These are phyloP conservation scores for Backusella parvicylindrica DNA, from an alignment of 192 early-diverging fungal genomes.

Conservation along the genomic window DNA sequence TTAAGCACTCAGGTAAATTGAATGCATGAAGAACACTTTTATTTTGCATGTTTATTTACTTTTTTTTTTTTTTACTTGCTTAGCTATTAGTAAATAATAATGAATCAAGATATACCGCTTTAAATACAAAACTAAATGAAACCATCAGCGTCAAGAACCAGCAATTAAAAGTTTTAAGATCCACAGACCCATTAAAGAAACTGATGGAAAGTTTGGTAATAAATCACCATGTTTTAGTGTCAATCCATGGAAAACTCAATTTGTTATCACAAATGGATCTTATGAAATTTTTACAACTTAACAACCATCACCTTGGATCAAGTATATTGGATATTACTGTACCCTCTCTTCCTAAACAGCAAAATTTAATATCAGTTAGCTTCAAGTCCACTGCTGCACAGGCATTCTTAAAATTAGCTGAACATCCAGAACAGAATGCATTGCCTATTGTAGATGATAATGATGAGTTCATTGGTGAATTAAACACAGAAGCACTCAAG, in stretches of 20 bases:
- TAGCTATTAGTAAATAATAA: background rate
- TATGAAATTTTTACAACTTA: conserved; percentile 41
- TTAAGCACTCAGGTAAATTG: conserved; percentile 32
- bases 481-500: conserved; percentile 68
- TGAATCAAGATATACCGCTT: background rate
- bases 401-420: conserved; percentile 42
- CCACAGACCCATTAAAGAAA: conserved; percentile 6
- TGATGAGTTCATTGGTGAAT: conserved; percentile 56
- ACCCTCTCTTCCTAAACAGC: background rate
- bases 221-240: conserved; percentile 49
- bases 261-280: conserved; percentile 54
- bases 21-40: background rate
- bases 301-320: conserved; percentile 51
- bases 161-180: conserved; percentile 11
- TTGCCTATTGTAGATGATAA: conserved; percentile 61
- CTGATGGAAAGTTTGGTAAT: background rate
- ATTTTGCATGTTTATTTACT: background rate
- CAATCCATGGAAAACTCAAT: conserved; percentile 9
- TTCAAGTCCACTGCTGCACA: conserved; percentile 40
- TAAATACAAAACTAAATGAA: conserved; percentile 13
- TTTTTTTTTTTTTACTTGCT: background rate
- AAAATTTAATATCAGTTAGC: conserved; percentile 17
- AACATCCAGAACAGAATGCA: conserved; percentile 45
- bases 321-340: conserved; percentile 38
- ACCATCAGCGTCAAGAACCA: conserved; percentile 1